phyloP scores from a whole-genome alignment of 2,329 filamentous ascomycete genomes.

The Biscogniauxia marginata region DNA sequence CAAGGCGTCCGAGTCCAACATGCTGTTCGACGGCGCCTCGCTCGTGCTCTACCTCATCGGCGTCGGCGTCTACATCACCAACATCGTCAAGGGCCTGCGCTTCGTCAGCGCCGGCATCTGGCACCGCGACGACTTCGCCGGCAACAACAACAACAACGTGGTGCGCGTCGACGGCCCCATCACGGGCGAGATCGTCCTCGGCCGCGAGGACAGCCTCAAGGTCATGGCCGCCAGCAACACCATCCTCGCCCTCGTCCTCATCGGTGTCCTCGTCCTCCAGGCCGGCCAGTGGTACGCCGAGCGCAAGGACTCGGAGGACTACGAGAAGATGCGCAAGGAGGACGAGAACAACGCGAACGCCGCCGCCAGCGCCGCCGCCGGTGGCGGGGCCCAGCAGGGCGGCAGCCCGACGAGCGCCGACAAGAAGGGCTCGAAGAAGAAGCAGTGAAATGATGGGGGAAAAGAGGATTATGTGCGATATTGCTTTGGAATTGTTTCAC shows the following conservation, averaged over 20 bases:
- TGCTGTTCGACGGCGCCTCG: constrained; percentile 87
- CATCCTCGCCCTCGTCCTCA: constrained; percentile 86
- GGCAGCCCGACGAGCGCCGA: constrained; percentile 19
- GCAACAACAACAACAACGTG: too few relatives aligned
- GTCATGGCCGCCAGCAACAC: constrained; percentile 94
- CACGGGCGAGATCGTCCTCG: constrained; percentile 66
- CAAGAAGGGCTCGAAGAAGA: constrained; percentile 33
- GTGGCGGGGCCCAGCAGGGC: neutral
- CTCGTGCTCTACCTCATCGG: constrained; percentile 82
- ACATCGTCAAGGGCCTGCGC: constrained; percentile 92
- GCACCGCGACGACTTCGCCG: constrained; percentile 34
- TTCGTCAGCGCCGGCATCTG: constrained; percentile 74
- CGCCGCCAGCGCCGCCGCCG: constrained; percentile 24
- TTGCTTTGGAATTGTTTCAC: neutral
- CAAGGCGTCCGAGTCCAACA: constrained; percentile 88
- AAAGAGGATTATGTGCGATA: neutral
- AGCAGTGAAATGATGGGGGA: constrained; percentile 17
- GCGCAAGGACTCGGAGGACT: constrained; percentile 83
- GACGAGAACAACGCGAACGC: constrained; percentile 25
- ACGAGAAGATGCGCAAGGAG: constrained; percentile 55
- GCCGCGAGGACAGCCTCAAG: constrained; percentile 83
- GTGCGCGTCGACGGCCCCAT: neutral
- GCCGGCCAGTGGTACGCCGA: constrained; percentile 99
- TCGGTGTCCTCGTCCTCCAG: constrained; percentile 90
- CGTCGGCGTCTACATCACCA: constrained; percentile 88